Evolutionary conservation across 768 basidiomycete genomes (phyloP), one percentile per base, ranked within the genome.

Genomic region (Roridomyces roridus): DNA sequence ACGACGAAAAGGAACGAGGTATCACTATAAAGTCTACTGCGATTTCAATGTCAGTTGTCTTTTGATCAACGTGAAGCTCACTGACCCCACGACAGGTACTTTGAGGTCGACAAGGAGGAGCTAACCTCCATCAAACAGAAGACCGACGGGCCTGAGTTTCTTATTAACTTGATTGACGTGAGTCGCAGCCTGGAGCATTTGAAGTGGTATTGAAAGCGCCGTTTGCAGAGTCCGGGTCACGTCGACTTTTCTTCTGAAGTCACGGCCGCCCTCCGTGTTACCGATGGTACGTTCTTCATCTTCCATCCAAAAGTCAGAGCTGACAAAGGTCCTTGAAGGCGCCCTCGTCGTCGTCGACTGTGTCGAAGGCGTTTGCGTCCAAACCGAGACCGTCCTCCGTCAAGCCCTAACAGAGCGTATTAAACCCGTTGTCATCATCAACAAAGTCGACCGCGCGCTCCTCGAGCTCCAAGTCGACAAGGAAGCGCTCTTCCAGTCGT

Each of bases 231-330:
- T 8, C 97, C 97, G 50, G 97, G 97, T 68, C 97, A 99, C 86
- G 97, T 99, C 76, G 97, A 99, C 76, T 99, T 99, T 84, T 99
- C 97, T 29, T 98, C 97, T 48, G 97, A 99, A 78, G 97, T 99
- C 68, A 99, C 97, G 3, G 97, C 97, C 60, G 97, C 97, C 64
- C 94, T 99, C 72, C 97, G 97, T 80, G 97, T 99, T 70, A 99
- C 97, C 62, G 97, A 99, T 64, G 97, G n/a, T n/a, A n/a, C n/a
- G n/a, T n/a, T n/a, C n/a, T n/a, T n/a, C n/a, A n/a, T n/a, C n/a
- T n/a, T n/a, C n/a, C n/a, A n/a, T n/a, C n/a, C n/a, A n/a, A n/a
- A n/a, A n/a, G n/a, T n/a, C n/a, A n/a, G n/a, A n/a, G n/a, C n/a
- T n/a, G n/a, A n/a, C n/a, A n/a, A n/a, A n/a, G n/a, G n/a, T n/a